Conservation (phyloP, 2,329 filamentous ascomycete genomes). For the Monilinia fructigena region DNA sequence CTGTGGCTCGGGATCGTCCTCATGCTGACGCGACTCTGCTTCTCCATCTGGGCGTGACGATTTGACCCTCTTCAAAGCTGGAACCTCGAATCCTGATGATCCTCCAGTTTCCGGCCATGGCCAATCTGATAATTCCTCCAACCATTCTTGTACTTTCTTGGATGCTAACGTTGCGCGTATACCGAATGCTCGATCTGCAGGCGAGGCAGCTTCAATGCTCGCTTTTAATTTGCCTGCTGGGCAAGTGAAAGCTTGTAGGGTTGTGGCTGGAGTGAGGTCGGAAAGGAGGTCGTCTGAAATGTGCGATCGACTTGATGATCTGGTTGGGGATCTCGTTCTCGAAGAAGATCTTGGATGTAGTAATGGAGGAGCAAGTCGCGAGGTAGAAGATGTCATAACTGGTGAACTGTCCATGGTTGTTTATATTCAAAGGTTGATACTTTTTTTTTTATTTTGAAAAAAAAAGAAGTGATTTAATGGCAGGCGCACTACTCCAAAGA, state of each 20-base stretch:
- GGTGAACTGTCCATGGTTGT: conserved; percentile 31
- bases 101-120: conserved; percentile 53
- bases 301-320: conserved; percentile 30
- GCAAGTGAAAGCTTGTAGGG: conserved; percentile 58
- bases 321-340: conserved; percentile 30
- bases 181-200: conserved; percentile 68
- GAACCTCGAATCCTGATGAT: conserved; percentile 55
- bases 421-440: conserved; percentile 30
- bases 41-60: conserved; percentile 35
- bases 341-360: conserved; percentile 28
- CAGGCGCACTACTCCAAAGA: conserved; percentile 30
- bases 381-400: conserved; percentile 29
- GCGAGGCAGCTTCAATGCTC: conserved; percentile 62
- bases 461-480: neutral
- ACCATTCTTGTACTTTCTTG: conserved; percentile 70
- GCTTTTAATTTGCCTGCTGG: conserved; percentile 53
- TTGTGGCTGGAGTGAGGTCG: conserved; percentile 59
- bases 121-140: conserved; percentile 66
- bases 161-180: conserved; percentile 68
- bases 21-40: conserved; percentile 17
- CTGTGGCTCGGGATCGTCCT: conserved; percentile 26
- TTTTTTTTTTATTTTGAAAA: neutral
- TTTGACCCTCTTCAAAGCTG: conserved; percentile 45
- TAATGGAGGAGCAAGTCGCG: conserved; percentile 30
- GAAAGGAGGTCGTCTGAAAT: conserved; percentile 57